Base-by-base conservation (phyloP, 257 asterid species). In the Gentiana straminea region DNA sequence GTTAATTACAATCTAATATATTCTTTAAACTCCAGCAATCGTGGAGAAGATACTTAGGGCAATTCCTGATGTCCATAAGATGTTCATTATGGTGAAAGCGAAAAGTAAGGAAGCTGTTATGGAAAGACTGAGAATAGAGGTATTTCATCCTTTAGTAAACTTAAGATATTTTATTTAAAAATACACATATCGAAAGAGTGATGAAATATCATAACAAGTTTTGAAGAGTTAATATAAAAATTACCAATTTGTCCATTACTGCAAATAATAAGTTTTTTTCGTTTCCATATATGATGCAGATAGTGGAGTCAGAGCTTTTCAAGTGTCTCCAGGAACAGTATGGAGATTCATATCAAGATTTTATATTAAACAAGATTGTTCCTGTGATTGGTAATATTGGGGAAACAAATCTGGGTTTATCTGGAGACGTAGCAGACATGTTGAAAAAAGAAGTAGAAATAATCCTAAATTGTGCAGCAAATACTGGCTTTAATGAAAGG, bases 41-140 rank as follows among this genome's bases (percentile, higher is more conserved):
- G 70, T 89, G 7, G 97, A 89, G 75, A 89, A 89, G 73, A 80
- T 86, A 66, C 73, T 89, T 50, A 57, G 97, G 73, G 80, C 90
- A 53, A 75, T 84, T 51, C 97, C 97, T 51, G 97, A 89, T 75
- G 88, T 86, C 59, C 64, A 59, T 35, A 86, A 71, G 77, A 84
- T 89, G 57, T 89, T 64, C 64, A 79, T 89, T 64, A 48, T 89
- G 81, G 78, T 86, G 81, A 89, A 84, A 84, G 87, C 97, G 43
- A 75, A 79, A 70, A 80, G 65, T 79, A 78, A 67, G 73, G 87
- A 84, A 65, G 78, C 81, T 62, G 97, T 77, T 10, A 59, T 52
- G 67, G 79, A 84, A 43, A 81, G 97, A 68, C 49, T 89, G 75
- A 76, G 80, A 69, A 86, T 72, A 59, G 97, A 89, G 66, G 97